A percentile compares a stretch with the other conserved stretches of the same genome.
Evolutionary conservation across 2,329 filamentous ascomycete genomes (phyloP).

Genomic region (Aspergillus phoenicis): DNA sequence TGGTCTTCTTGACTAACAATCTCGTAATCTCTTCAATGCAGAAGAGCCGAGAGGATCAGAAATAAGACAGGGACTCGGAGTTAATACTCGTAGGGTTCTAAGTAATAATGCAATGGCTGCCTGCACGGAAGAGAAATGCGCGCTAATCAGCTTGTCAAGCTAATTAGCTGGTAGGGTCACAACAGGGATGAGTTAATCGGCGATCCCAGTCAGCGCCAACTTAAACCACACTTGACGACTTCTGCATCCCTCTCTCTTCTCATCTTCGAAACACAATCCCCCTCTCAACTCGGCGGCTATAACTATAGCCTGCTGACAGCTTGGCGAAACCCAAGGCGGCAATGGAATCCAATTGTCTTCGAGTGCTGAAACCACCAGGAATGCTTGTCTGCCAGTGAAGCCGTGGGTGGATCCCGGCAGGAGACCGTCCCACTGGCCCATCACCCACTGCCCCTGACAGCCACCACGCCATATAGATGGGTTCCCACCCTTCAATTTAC

Average conservation of each 20-base stretch:
- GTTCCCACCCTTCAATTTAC: no score
- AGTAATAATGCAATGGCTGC: no score
- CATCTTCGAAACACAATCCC: no score
- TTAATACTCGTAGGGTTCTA: no score
- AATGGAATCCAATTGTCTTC: background rate
- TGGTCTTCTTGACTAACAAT: no score
- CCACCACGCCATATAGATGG: background rate
- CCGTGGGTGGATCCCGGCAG: background rate
- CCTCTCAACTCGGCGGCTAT: no score
- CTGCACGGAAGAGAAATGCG: background rate
- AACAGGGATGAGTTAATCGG: background rate
- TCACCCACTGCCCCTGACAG: background rate
- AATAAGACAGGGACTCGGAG: no score
- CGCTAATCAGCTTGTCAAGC: background rate
- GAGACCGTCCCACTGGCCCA: background rate
- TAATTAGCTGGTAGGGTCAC: no score
- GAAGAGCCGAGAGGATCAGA: no score
- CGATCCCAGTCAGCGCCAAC: background rate
- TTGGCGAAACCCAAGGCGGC: background rate
- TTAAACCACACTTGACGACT: background rate
- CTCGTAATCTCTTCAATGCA: no score
- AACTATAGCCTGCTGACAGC: no score
- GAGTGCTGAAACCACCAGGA: background rate
- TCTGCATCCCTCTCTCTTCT: no score
- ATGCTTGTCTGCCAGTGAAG: background rate